These are phyloP conservation scores for Leccinum angustisporum DNA, from an alignment of 1,284 basidiomycete genomes.

Conservation along the genomic window DNA sequence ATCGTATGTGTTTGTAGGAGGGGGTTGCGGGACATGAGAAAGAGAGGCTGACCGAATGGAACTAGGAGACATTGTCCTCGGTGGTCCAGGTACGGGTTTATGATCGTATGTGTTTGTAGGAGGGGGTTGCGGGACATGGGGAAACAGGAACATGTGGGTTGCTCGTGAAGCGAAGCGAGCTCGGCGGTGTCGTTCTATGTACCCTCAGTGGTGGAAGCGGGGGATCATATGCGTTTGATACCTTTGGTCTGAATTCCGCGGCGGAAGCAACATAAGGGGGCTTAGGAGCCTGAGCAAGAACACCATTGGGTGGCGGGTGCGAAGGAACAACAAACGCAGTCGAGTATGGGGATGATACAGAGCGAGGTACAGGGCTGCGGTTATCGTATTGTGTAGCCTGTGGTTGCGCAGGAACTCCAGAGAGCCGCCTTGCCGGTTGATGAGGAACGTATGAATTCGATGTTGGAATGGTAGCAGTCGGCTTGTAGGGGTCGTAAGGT, in stretches of 20 bases:
- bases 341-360: constrained; percentile 28
- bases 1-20: constrained; percentile 21
- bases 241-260: constrained; percentile 55
- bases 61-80: constrained; percentile 38
- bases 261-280: constrained; percentile 36
- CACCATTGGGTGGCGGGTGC: constrained; percentile 18
- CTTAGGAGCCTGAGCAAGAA: constrained; percentile 32
- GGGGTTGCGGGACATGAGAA: constrained; percentile 14
- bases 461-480: constrained; percentile 25
- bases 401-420: constrained; percentile 23
- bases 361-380: constrained; percentile 14
- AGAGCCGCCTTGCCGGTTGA: constrained; percentile 16
- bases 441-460: constrained; percentile 15
- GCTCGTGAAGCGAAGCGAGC: constrained; percentile 22
- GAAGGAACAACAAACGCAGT: constrained; percentile 17
- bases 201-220: constrained; percentile 62
- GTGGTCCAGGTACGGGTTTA: constrained; percentile 17
- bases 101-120: constrained; percentile 19
- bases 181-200: constrained; percentile 29
- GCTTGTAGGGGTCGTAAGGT: constrained; percentile 35
- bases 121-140: constrained; percentile 17
- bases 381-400: constrained; percentile 13
- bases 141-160: constrained; percentile 16
- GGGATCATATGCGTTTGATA: constrained; percentile 77
- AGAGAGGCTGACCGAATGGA: constrained; percentile 34